These are phyloP conservation scores for Apiospora kogelbergensis DNA, from an alignment of 2,329 filamentous ascomycete species.

Conservation along the genomic window DNA sequence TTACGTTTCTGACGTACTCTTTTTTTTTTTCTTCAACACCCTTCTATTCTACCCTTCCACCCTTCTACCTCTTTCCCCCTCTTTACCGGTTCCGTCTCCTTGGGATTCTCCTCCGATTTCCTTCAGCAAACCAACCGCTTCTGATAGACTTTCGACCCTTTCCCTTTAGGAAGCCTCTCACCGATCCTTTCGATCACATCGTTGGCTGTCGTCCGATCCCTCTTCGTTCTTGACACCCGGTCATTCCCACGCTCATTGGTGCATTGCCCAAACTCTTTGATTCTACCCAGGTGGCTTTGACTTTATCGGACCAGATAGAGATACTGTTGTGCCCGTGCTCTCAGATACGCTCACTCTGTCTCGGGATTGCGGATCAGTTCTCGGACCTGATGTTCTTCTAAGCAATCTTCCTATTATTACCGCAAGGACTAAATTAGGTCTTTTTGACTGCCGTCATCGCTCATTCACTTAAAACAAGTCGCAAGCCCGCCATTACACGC, in stretches of 20 bases:
- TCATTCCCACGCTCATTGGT: neutral
- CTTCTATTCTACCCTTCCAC: too few relatives aligned
- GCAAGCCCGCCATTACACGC: neutral
- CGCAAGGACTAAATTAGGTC: neutral
- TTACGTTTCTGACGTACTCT: neutral
- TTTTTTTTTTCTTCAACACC: too few relatives aligned
- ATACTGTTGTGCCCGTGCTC: neutral
- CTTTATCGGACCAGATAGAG: neutral
- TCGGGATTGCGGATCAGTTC: neutral
- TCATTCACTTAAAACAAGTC: slow-evolving; percentile 7
- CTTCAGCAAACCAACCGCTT: neutral
- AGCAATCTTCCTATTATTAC: neutral
- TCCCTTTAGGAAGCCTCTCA: neutral
- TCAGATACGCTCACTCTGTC: slow-evolving; percentile 4
- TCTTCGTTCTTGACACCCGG: neutral
- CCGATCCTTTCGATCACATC: neutral
- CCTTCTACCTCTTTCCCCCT: neutral
- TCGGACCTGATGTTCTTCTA: neutral
- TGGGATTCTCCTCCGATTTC: neutral
- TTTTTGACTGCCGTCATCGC: neutral
- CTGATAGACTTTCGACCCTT: slow-evolving; percentile 2
- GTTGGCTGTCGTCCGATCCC: slow-evolving; percentile 1
- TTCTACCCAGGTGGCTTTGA: neutral
- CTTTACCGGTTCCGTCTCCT: neutral
- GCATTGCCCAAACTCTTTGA: neutral